These are phyloP conservation scores for Termitomyces titanicus DNA, from an alignment of 768 basidiomycete species.

Conservation along the genomic window DNA sequence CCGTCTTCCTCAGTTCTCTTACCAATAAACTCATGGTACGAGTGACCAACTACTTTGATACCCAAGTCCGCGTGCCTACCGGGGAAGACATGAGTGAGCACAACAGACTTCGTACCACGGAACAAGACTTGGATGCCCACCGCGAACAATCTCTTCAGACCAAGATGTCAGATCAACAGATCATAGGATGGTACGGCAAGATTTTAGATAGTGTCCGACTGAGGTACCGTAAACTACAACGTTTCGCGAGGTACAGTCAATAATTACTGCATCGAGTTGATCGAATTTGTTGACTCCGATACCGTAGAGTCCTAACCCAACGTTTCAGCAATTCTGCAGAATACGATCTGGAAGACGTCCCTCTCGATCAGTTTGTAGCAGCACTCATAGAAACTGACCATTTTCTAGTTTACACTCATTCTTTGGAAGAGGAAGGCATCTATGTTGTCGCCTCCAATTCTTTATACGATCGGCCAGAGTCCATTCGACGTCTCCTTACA, in stretches of 20 bases:
- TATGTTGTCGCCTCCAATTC: slow-evolving; percentile 84
- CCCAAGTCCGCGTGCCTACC: slow-evolving; percentile 78
- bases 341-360: slow-evolving; percentile 72
- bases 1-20: slow-evolving; percentile 55
- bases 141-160: slow-evolving; percentile 30
- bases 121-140: slow-evolving; percentile 15
- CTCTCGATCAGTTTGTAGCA: slow-evolving; percentile 77
- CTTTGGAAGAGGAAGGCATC: slow-evolving; percentile 84
- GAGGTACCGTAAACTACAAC: slow-evolving; percentile 90
- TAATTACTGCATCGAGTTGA: not conserved
- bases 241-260: slow-evolving; percentile 73
- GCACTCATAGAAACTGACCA: slow-evolving; percentile 82
- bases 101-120: slow-evolving; percentile 14
- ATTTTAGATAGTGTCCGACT: slow-evolving; percentile 90
- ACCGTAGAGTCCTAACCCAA: slow-evolving; percentile 62
- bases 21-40: slow-evolving; percentile 92
- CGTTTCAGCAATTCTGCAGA: slow-evolving; percentile 93
- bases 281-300: not conserved
- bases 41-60: slow-evolving; percentile 92
- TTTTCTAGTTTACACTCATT: slow-evolving; percentile 88
- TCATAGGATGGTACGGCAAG: slow-evolving; percentile 86
- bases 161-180: slow-evolving; percentile 78
- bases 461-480: slow-evolving; percentile 71
- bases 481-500: slow-evolving; percentile 74
- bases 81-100: slow-evolving; percentile 33